Percentiles rank a stretch among this genome's conserved stretches.
Evolutionary conservation across 306 rosid species (phyloP).

Genomic region (Citrullus mucosospermus): DNA sequence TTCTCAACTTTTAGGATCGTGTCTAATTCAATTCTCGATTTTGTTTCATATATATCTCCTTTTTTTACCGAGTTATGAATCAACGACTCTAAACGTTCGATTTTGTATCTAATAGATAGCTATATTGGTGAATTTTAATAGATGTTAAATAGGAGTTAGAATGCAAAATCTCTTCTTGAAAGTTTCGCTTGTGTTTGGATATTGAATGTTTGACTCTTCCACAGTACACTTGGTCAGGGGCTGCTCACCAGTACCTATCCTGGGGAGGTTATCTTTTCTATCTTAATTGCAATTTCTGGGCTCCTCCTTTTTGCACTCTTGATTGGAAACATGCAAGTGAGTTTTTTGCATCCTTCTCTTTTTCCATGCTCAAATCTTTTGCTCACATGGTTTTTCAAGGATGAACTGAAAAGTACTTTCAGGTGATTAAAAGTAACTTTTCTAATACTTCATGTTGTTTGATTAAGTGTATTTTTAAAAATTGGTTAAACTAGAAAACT

Average conservation of each 20-base stretch:
- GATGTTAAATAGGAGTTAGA: too few species aligned
- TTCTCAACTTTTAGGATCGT: too few species aligned
- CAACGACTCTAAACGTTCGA: too few species aligned
- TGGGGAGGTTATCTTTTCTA: constrained; percentile 68
- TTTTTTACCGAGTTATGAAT: too few species aligned
- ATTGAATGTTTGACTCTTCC: background rate
- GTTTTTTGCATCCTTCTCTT: background rate
- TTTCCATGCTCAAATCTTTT: background rate
- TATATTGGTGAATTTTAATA: too few species aligned
- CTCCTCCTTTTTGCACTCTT: constrained; percentile 65
- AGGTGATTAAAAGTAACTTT: background rate
- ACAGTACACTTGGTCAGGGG: constrained; percentile 92
- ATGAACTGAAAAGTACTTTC: background rate
- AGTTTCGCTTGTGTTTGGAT: background rate
- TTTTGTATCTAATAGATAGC: too few species aligned
- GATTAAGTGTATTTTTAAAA: background rate
- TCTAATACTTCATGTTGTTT: background rate
- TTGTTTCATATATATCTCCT: too few species aligned
- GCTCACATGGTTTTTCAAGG: background rate
- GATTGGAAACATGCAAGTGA: constrained; percentile 79
- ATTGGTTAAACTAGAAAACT: too few species aligned
- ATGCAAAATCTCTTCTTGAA: too few species aligned
- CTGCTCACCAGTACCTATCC: constrained; percentile 70
- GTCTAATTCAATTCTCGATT: too few species aligned
- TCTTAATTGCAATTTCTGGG: constrained; percentile 42